Evolutionary conservation across 768 basidiomycete species (phyloP).

Genomic region (Albatrellus ellisii): DNA sequence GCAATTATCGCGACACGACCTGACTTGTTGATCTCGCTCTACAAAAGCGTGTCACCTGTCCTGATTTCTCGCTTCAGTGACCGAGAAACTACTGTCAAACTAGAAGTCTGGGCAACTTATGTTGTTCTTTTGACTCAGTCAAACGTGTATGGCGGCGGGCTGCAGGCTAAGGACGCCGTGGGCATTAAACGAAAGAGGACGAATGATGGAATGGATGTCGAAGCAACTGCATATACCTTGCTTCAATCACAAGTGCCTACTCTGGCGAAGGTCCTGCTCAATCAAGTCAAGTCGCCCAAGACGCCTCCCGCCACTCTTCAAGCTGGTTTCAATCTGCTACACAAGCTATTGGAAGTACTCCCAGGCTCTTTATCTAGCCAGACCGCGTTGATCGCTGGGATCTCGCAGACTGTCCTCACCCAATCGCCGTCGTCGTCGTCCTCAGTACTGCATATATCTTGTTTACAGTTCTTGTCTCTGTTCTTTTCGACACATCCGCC

Average conservation of each 20-base stretch:
- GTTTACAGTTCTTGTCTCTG: conserved; percentile 72
- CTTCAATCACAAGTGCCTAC: conserved; percentile 66
- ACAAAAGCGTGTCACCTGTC: conserved; percentile 75
- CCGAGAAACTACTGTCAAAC: conserved; percentile 86
- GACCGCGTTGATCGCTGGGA: conserved; percentile 46
- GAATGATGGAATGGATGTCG: conserved; percentile 58
- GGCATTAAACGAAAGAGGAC: conserved; percentile 69
- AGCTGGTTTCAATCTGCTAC: conserved; percentile 72
- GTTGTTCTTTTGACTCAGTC: conserved; percentile 75
- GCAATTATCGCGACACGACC: conserved; percentile 84
- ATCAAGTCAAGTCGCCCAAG: conserved; percentile 76
- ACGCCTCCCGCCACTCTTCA: conserved; percentile 68
- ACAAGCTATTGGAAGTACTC: conserved; percentile 64
- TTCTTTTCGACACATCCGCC: conserved; percentile 70
- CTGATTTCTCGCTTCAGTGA: conserved; percentile 89
- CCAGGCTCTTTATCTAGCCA: conserved; percentile 73
- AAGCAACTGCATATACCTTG: conserved; percentile 59
- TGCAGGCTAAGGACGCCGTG: conserved; percentile 37
- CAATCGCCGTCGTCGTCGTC: conserved; percentile 64
- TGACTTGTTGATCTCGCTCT: conserved; percentile 68
- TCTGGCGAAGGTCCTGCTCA: conserved; percentile 69
- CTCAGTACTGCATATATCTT: conserved; percentile 71
- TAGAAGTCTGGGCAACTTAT: conserved; percentile 89
- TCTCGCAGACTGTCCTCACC: conserved; percentile 49
- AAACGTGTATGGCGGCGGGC: conserved; percentile 56